Conservation (phyloP, 2,329 filamentous ascomycete species). For the Dichotomopilus funicola region DNA sequence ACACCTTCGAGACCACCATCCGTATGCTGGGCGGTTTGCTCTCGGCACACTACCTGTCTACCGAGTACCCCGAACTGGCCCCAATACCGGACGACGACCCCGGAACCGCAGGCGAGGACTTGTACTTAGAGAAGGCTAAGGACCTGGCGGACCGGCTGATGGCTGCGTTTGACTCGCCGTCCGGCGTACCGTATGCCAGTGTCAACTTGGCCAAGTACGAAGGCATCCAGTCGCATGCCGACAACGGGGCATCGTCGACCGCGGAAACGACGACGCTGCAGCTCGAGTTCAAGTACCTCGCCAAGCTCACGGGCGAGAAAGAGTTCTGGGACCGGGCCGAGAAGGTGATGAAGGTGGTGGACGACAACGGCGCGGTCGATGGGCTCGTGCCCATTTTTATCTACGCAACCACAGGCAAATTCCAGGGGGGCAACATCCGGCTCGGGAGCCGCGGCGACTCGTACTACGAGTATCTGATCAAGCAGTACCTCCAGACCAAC, state of each 20-base stretch:
- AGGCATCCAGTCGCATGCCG: constrained; percentile 74
- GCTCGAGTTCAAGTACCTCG: constrained; percentile 94
- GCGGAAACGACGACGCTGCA: constrained; percentile 90
- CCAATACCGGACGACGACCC: constrained; percentile 64
- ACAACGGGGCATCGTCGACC: constrained; percentile 84
- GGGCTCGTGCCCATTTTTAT: constrained; percentile 91
- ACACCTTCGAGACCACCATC: constrained; percentile 96
- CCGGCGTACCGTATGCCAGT: constrained; percentile 84
- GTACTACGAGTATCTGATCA: constrained; percentile 98
- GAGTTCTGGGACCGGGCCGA: constrained; percentile 90
- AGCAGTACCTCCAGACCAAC: constrained; percentile 93
- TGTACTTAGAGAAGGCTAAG: constrained; percentile 93
- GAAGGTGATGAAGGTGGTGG: constrained; percentile 84
- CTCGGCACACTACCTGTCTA: constrained; percentile 92
- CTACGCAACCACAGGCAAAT: constrained; percentile 69
- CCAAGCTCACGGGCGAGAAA: constrained; percentile 87
- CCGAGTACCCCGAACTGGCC: constrained; percentile 70
- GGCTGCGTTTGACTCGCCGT: constrained; percentile 78
- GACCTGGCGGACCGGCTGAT: constrained; percentile 85
- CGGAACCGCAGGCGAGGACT: constrained; percentile 71
- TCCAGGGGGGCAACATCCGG: constrained; percentile 78
- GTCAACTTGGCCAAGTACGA: constrained; percentile 74
- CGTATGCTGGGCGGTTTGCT: constrained; percentile 92
- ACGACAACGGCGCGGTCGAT: constrained; percentile 70
- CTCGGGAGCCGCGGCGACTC: constrained; percentile 92